These are phyloP conservation scores for Solanum chacoense DNA, from an alignment of 305 asterid species.

Conservation along the genomic window DNA sequence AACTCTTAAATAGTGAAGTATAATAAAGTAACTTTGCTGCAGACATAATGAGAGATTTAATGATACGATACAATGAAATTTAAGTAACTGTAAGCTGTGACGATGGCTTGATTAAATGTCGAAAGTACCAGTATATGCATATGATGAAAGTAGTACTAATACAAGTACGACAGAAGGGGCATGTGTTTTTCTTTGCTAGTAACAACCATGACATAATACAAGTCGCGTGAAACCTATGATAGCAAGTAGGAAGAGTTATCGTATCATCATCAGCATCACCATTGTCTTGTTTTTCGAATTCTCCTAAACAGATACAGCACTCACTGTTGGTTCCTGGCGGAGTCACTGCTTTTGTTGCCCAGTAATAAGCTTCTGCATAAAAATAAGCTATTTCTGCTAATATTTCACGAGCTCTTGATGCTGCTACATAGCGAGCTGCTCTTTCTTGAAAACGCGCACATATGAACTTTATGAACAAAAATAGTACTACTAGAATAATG, in stretches of 20 bases:
- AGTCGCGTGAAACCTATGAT: neutral
- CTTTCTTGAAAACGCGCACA: neutral
- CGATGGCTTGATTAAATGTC: neutral
- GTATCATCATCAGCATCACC: neutral
- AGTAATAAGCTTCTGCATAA: neutral
- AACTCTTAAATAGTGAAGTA: neutral
- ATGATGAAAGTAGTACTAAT: neutral
- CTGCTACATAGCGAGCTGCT: neutral
- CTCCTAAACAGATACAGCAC: neutral
- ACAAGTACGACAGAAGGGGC: neutral
- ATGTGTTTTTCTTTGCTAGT: neutral
- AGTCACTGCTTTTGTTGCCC: neutral
- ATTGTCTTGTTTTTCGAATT: neutral
- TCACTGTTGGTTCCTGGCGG: neutral
- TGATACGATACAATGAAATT: neutral
- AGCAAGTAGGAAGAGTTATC: neutral
- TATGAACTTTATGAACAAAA: neutral
- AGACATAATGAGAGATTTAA: too few relatives aligned
- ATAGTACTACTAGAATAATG: neutral
- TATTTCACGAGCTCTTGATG: neutral
- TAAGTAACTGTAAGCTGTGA: neutral
- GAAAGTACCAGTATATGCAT: neutral
- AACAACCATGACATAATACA: neutral
- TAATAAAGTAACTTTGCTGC: neutral
- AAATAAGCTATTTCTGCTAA: neutral